These are phyloP conservation scores for Parachaetomium inaequale DNA, from an alignment of 495 filamentous ascomycete species.

Conservation along the genomic window DNA sequence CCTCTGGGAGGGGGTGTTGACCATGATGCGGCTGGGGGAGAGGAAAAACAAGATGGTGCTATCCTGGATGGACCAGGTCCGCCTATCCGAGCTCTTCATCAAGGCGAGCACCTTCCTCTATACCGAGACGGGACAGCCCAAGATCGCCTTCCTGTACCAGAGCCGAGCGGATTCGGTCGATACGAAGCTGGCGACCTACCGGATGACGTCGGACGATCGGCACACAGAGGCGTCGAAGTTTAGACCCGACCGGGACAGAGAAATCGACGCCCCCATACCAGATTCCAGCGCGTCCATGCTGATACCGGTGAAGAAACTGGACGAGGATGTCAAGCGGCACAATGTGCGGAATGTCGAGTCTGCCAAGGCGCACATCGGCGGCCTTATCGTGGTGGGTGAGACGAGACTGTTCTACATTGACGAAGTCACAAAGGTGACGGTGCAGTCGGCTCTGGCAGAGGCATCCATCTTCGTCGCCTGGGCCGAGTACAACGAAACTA, in stretches of 20 bases:
- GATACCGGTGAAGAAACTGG: constrained; percentile 69
- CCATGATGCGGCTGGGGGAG: constrained; percentile 56
- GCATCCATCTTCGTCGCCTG: constrained; percentile 82
- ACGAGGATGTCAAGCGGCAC: constrained; percentile 50
- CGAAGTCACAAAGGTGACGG: constrained; percentile 60
- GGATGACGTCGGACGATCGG: constrained; percentile 51
- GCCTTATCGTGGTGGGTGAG: constrained; percentile 80
- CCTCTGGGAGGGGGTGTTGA: constrained; percentile 84
- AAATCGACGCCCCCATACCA: constrained; percentile 54
- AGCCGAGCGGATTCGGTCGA: constrained; percentile 61
- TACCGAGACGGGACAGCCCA: constrained; percentile 66
- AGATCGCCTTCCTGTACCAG: constrained; percentile 80
- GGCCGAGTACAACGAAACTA: constrained; percentile 73
- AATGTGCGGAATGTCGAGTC: constrained; percentile 47
- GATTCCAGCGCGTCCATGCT: constrained; percentile 74
- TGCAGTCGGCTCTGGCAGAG: constrained; percentile 60
- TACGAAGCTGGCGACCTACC: constrained; percentile 58
- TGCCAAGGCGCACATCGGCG: constrained; percentile 54
- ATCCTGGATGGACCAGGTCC: constrained; percentile 64
- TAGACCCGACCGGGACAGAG: constrained; percentile 44
- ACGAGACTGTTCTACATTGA: constrained; percentile 79
- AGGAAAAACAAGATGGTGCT: constrained; percentile 57
- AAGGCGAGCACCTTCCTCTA: constrained; percentile 77
- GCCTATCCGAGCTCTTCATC: constrained; percentile 84
- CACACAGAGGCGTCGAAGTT: constrained; percentile 44